These are phyloP conservation scores for Coemansia sp. DNA, from an alignment of 192 early-diverging fungal species.

Conservation along the genomic window DNA sequence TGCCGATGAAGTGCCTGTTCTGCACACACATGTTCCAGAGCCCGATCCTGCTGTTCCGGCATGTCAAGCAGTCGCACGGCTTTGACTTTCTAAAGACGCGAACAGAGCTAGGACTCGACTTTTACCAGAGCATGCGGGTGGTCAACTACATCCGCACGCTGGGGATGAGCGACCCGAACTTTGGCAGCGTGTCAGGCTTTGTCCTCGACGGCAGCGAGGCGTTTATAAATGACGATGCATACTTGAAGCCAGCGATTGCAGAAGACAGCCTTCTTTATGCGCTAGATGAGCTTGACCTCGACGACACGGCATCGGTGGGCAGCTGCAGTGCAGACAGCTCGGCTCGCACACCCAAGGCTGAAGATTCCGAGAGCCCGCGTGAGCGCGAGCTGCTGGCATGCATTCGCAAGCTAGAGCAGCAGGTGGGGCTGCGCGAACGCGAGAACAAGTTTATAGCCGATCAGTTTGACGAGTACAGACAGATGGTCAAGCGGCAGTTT, in stretches of 20 bases:
- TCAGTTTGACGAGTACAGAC: slow-evolving; percentile 68
- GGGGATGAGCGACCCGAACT: slow-evolving; percentile 27
- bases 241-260: slow-evolving; percentile 63
- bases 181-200: slow-evolving; percentile 31
- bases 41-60: slow-evolving; percentile 58
- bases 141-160: slow-evolving; percentile 54
- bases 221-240: slow-evolving; percentile 65
- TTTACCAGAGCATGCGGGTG: slow-evolving; percentile 71
- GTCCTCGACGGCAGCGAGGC: slow-evolving; percentile 52
- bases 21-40: slow-evolving; percentile 57
- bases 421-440: slow-evolving; percentile 52
- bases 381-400: slow-evolving; percentile 59
- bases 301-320: slow-evolving; percentile 37
- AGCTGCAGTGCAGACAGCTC: slow-evolving; percentile 12
- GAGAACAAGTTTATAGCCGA: slow-evolving; percentile 52
- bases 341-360: slow-evolving; percentile 3
- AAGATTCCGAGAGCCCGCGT: slow-evolving; percentile 15
- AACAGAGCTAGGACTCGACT: slow-evolving; percentile 60
- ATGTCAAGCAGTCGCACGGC: slow-evolving; percentile 57
- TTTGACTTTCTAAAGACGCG: slow-evolving; percentile 66
- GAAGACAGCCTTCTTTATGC: slow-evolving; percentile 69
- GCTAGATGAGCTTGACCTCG: slow-evolving; percentile 71
- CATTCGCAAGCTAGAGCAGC: slow-evolving; percentile 57
- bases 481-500: slow-evolving; percentile 69
- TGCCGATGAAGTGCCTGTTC: slow-evolving; percentile 68